Evolutionary conservation across 805 yeast species (phyloP), one percentile per base, ranked within the genome.

Genomic region (Starmerella riodocensis): DNA sequence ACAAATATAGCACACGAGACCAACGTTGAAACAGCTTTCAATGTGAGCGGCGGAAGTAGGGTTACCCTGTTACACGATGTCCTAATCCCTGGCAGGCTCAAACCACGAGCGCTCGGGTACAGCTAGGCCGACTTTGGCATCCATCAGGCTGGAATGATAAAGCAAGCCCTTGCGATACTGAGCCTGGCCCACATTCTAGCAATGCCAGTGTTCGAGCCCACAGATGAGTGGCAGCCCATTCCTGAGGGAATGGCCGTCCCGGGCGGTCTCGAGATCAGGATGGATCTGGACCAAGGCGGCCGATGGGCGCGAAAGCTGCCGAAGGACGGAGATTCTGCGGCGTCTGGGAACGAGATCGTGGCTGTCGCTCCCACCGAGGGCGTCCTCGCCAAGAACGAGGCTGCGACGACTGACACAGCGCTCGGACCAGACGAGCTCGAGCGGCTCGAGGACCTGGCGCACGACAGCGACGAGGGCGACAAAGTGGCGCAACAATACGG

Each of bases 161-260:
- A n/a, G n/a, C n/a, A n/a, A 29, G 14, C 13, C 8, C 20, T 29
- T 29, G 20, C 12, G 32, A n/a, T 14, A 29, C 20, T 17, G 32
- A n/a, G n/a, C n/a, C n/a, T n/a, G n/a, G n/a, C n/a, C n/a, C n/a
- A n/a, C n/a, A n/a, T n/a, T 12, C 12, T 36, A 11, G 26, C 41
- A 13, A 16, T 38, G 17, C 27, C 30, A 2, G 45, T 19, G 2
- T 84, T 85, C 53, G 70, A 59, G 28, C 80, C 95, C 1, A 59
- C 75, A 0, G 45, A 54, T 1, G 72, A 78, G 47, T 86, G 94
- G 93, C 74, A 76, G 60, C 53, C 54, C 2, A 70, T 86, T 4
- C 65, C 61, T 48, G 76, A 71, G 34, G 84, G 76, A n/a, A 94
- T 83, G 52, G 66, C 70, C 6, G 66, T 86, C 3, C 94, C 95